Evolutionary conservation across 306 rosid species (phyloP), one percentile per base, ranked within the genome.

Genomic region (Parietaria judaica): DNA sequence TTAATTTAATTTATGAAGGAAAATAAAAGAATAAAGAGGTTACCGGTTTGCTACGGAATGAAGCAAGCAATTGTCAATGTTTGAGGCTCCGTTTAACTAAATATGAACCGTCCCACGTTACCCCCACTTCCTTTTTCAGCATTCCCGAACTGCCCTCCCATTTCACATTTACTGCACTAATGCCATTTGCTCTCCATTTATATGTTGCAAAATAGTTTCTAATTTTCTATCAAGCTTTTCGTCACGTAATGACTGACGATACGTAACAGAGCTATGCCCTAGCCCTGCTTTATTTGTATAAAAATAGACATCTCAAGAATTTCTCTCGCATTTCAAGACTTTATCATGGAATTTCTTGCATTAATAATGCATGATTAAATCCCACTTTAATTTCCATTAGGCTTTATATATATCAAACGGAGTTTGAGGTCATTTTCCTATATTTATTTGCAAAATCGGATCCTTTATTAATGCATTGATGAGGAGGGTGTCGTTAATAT

Each of bases 21-120:
- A 34, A 49, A 43, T 15, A 35, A 56, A 44, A 58, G 3, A 58
- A 56, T 11, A 53, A 11, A 13, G 63, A 36, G 83, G 67, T 83
- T 71, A 80, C 91, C 85, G 36, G 68, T 72, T 78, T 81, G 82
- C 48, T 69, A 86, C 95, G 87, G 83, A 86, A 81, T 70, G 75
- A 17, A 75, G 66, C 76, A 16, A 75, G 66, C 78, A 63, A 56
- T 71, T 72, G 85, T 89, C 91, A 86, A 89, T 78, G 80, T 85
- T 81, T 75, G 90, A 78, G 83, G 88, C 90, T 83, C 84, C 71
- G 4, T 39, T 72, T 80, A 80, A 78, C 78, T 66, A 78, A 72
- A 78, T 74, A 74, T 72, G 81, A 73, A 79, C 81, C 80, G 80
- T 69, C 82, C 85, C 88, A 85, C 86, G 84, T 74, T 70, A 75